Evolutionary conservation across 192 early-diverging fungal genomes (phyloP), one percentile per base, ranked within the genome.

Genomic region (Podochytrium sp.): DNA sequence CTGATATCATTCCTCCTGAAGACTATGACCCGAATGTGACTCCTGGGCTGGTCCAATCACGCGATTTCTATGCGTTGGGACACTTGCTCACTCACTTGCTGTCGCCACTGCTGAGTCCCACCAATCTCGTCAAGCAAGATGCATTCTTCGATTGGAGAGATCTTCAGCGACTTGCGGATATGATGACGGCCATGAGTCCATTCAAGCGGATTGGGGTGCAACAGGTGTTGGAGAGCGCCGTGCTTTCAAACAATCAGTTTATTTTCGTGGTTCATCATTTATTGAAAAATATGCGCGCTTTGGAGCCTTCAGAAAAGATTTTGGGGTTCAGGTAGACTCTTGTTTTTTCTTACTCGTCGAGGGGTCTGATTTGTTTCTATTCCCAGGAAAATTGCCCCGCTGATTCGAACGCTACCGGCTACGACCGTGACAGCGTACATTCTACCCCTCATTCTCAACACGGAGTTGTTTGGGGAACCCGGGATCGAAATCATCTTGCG

Each of bases 221-320:
- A 25, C 56, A 64, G 20, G 65, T 77, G 6, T 55, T 82, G 55
- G 47, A 30, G n/a, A 25, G 41, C 32, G 63, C 73, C 2, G 75
- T 83, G 40, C 80, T 82, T 77, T 16, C 47, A n/a, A 61, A 77
- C n/a, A 82, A 82, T 65, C 52, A 47, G 7, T 69, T 82, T n/a
- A 56, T 82, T 12, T 59, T 62, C 37, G 69, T 78, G 32, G 76
- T 64, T 0, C 75, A 75, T 29, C 30, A 78, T 1, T 82, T 82
- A 34, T 55, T 82, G 60, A 73, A 65, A 40, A 61, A 78, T 18
- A 65, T 80, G 27, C 41, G 73, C 32, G 76, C 53, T 1, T 40
- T 79, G 20, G 58, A 60, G 16, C 27, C 63, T 14, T 50, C 68
- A 5, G 70, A 73, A 42, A 82, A 82, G 50, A 39, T 51, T 25